Evolutionary conservation across 2,329 filamentous ascomycete species (phyloP).

Genomic region (Intubia oerlemansii): DNA sequence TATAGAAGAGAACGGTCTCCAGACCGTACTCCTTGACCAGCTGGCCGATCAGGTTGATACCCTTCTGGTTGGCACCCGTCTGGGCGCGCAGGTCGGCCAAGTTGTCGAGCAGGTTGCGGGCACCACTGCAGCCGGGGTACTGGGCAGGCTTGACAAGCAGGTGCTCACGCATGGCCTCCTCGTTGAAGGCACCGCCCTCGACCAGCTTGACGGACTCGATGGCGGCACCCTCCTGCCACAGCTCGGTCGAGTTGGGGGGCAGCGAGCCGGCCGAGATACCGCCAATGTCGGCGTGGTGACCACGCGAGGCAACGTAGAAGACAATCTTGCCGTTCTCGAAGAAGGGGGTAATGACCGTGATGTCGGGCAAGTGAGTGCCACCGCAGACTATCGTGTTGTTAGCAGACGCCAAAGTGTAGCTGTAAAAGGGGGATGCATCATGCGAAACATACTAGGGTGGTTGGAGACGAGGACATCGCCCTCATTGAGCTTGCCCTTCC

Average conservation of each 20-base stretch:
- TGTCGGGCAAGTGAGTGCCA: constrained; percentile 55
- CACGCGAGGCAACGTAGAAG: constrained; percentile 62
- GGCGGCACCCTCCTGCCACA: constrained; percentile 42
- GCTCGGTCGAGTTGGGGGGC: constrained; percentile 49
- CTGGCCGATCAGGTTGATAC: constrained; percentile 48
- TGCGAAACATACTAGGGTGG: constrained; percentile 32
- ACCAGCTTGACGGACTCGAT: constrained; percentile 51
- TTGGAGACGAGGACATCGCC: constrained; percentile 72
- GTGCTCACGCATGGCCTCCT: constrained; percentile 48
- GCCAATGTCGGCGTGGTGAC: constrained; percentile 69
- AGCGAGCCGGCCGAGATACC: constrained; percentile 65
- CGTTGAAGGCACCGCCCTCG: constrained; percentile 55
- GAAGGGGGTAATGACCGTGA: constrained; percentile 60
- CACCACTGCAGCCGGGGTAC: constrained; percentile 47
- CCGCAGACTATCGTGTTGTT: too few species aligned
- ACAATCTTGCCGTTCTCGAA: constrained; percentile 49
- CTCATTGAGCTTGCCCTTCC: constrained; percentile 54
- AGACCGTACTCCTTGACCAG: constrained; percentile 56
- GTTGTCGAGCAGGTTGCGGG: constrained; percentile 52
- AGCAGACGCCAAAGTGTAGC: not conserved
- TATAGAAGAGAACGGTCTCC: constrained; percentile 49
- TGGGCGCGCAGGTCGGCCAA: constrained; percentile 57
- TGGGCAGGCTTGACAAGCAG: constrained; percentile 44
- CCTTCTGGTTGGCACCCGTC: constrained; percentile 54
- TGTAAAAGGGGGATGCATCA: not conserved